Evolutionary conservation across 106 monocot species (phyloP), one percentile per base, ranked within the genome.

Genomic region (Hemerocallis citrina): DNA sequence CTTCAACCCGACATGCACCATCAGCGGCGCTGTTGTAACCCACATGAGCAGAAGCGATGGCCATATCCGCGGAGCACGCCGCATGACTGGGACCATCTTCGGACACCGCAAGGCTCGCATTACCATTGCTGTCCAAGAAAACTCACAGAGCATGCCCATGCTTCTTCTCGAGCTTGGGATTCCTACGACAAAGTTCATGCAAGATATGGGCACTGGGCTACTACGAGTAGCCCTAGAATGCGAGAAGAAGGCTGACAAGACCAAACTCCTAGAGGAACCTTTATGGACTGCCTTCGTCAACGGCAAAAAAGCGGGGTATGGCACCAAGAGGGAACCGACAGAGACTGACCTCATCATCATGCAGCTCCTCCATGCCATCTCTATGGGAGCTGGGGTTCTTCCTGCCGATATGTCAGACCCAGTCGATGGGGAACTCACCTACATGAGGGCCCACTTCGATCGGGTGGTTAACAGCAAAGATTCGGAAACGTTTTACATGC

Each of bases 401-500:
- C 95, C 95, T 0, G 57, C 44, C 9, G 81, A 74, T 25, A 58
- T 55, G 36, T 52, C 73, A 15, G 65, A 78, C 55, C 73, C 81
- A 0, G 34, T n/a, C 36, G 86, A 83, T 62, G 96, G 87, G 24
- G 91, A 96, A 76, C 68, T 96, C 14, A 87, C 87, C 1, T 91
- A 91, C 72, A 84, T 98, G 96, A 49, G 96, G 6, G 78, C 87
- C 22, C 76, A 73, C 48, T 98, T 98, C 57, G 84, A 88, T 39
- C 52, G 84, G 36, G 84, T 84, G 17, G 65, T 88, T 13, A 84
- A 87, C 0, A 91, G 87, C 50, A 81, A 63, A 66, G 96, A 98
- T 64, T 87, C 91, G 10, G 95, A 96, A 69, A 96, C 95, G 5
- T 96, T 84, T 57, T 96, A 96, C 74, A 96, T 96, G 95, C 62